phyloP scores from a whole-genome alignment of 1,284 basidiomycete species.

The Inonotus obliquus region DNA sequence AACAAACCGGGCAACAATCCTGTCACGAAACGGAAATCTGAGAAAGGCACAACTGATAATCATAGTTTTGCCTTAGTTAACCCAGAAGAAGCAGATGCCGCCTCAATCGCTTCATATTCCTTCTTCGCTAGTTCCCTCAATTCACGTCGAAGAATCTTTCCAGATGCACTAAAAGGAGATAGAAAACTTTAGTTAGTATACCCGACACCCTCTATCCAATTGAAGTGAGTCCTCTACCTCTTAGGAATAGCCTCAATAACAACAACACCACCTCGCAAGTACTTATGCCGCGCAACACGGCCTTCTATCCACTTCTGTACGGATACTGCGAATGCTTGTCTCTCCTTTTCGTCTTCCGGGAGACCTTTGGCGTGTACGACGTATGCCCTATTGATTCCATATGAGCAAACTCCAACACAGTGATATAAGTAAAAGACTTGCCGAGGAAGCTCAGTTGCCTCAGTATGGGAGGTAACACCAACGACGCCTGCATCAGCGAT shows the following conservation, averaged over 20 bases:
- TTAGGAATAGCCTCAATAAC: conserved; percentile 59
- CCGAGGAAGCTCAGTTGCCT: conserved; percentile 78
- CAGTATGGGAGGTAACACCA: conserved; percentile 52
- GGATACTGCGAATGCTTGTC: conserved; percentile 38
- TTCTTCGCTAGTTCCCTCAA: conserved; percentile 53
- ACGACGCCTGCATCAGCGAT: conserved; percentile 73
- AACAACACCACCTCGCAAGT: conserved; percentile 58
- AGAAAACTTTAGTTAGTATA: neutral
- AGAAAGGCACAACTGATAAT: neutral
- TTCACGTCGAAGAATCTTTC: conserved; percentile 65
- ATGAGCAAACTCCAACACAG: neutral
- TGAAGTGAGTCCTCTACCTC: conserved; percentile 39
- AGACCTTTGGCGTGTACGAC: conserved; percentile 49
- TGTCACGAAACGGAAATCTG: neutral
- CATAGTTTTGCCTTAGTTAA: conserved; percentile 14
- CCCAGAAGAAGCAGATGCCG: neutral
- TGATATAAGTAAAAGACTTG: conserved; percentile 22
- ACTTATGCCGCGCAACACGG: conserved; percentile 64
- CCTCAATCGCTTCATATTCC: conserved; percentile 31
- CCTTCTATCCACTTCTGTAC: conserved; percentile 59
- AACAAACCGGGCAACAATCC: too few species aligned
- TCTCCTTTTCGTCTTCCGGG: conserved; percentile 35
- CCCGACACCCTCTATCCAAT: neutral
- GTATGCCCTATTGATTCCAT: conserved; percentile 49
- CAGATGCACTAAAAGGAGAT: conserved; percentile 47